A percentile compares a stretch with the other conserved stretches of the same genome.
These are phyloP conservation scores for Neofusicoccum kwambonambiense DNA, from an alignment of 2,329 filamentous ascomycete genomes.

Conservation along the genomic window DNA sequence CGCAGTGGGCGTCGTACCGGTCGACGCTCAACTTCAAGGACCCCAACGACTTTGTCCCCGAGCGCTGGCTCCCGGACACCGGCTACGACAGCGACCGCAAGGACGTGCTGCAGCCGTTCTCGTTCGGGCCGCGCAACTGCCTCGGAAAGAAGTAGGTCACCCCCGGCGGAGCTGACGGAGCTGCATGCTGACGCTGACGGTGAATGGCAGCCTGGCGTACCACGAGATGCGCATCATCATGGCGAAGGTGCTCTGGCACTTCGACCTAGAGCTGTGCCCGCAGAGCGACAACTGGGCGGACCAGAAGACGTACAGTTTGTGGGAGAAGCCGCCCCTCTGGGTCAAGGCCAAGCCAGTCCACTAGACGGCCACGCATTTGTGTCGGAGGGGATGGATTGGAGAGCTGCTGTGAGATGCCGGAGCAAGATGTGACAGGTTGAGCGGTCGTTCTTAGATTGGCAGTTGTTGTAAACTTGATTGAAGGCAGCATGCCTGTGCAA, in stretches of 20 bases:
- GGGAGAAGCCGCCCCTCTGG: conserved; percentile 36
- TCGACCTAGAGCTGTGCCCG: conserved; percentile 37
- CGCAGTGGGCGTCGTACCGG: conserved; percentile 13
- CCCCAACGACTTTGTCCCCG: conserved; percentile 38
- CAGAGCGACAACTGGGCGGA: conserved; percentile 30
- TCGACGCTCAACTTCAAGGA: conserved; percentile 34
- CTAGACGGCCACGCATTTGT: background rate
- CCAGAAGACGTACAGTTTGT: conserved; percentile 36
- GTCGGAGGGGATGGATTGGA: background rate
- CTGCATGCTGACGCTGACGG: background rate
- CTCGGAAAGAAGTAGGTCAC: conserved; percentile 36
- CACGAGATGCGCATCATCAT: conserved; percentile 44
- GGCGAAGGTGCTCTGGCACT: conserved; percentile 37
- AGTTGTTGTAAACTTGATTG: too few species aligned
- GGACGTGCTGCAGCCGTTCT: conserved; percentile 44
- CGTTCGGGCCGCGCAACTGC: conserved; percentile 42
- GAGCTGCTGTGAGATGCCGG: too few species aligned
- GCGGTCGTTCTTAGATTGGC: too few species aligned
- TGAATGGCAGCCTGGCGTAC: conserved; percentile 31
- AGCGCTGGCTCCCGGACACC: conserved; percentile 39
- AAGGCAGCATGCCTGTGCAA: too few species aligned
- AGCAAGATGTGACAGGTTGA: too few species aligned
- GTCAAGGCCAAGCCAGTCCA: conserved; percentile 24
- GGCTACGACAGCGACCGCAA: conserved; percentile 31
- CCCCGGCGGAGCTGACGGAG: background rate